Evolutionary conservation across 1,139 yeast genomes (phyloP).

Genomic region (Arxiozyma slooffiae): DNA sequence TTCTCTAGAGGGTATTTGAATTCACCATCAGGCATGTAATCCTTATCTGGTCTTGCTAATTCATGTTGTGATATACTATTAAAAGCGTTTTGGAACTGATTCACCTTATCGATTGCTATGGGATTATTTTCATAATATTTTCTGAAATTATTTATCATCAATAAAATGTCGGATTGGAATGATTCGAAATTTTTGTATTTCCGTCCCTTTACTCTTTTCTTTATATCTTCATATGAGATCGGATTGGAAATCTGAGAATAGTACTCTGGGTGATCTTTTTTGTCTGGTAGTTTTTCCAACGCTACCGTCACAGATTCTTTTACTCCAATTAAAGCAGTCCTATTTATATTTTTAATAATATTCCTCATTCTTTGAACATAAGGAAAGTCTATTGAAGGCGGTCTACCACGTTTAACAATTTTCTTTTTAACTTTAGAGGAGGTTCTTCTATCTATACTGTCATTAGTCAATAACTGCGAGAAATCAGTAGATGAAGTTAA

Average conservation of each 20-base stretch:
- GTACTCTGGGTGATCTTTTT: slow-evolving; percentile 55
- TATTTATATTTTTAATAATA: slow-evolving; percentile 70
- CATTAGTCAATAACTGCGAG: slow-evolving; percentile 12
- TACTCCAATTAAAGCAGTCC: slow-evolving; percentile 49
- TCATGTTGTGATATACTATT: slow-evolving; percentile 56
- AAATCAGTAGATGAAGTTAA: slow-evolving; percentile 19
- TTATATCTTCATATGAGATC: slow-evolving; percentile 70
- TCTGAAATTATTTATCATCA: slow-evolving; percentile 69
- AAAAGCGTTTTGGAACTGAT: slow-evolving; percentile 52
- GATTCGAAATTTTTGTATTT: slow-evolving; percentile 67
- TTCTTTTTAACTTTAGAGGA: slow-evolving; percentile 29
- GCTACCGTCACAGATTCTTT: slow-evolving; percentile 42
- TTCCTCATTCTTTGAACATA: slow-evolving; percentile 87
- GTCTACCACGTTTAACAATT: slow-evolving; percentile 62
- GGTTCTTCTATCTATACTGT: neutral
- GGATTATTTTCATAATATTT: slow-evolving; percentile 52
- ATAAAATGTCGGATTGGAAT: slow-evolving; percentile 65
- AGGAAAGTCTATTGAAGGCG: slow-evolving; percentile 91
- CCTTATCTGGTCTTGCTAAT: slow-evolving; percentile 71
- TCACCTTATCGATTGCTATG: slow-evolving; percentile 47
- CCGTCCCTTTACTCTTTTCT: slow-evolving; percentile 77
- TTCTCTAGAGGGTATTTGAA: slow-evolving; percentile 71
- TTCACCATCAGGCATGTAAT: slow-evolving; percentile 60
- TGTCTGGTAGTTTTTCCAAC: slow-evolving; percentile 80
- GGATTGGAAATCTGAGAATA: slow-evolving; percentile 58